Evolutionary conservation across 1,284 basidiomycete genomes (phyloP), one percentile per base, ranked within the genome.

Genomic region (Chalciporus piperatoides): DNA sequence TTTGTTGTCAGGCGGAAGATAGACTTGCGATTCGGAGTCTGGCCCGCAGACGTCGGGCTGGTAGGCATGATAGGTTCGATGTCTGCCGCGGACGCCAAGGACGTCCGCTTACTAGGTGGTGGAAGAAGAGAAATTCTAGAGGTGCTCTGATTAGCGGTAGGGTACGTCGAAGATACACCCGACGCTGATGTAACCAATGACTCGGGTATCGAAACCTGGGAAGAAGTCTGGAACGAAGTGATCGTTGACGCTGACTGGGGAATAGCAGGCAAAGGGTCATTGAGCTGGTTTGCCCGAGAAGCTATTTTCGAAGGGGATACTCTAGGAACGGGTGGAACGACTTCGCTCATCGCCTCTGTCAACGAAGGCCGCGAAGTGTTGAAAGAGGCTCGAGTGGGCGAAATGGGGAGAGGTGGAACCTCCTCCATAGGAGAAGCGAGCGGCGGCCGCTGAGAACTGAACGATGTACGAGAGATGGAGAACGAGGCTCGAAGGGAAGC

Each of bases 401-500:
- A 64, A 0, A 48, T 55, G 1, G 63, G 63, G n/a, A 65, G 45
- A 0, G 63, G 67, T 12, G 67, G 63, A 0, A 56, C 53, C 17
- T 68, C 61, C 28, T 59, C 63, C 2, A 40, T 41, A 0, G 59
- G 39, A 6, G 61, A 56, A 4, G 59, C 48, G 8, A 56, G 2
- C 0, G 57, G 38, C n/a, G 62, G 55, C 43, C 65, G 63, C 8
- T 62, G 62, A 0, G 65, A 65, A 23, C 45, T 57, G 25, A 65
- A 65, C 2, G 63, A 68, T 0, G 67, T 41, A 6, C 67, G 58
- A 12, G 67, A 68, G 4, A 65, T 19, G n/a, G 63, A 68, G 7
- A 68, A 68, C 1, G 63, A 65, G 0, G 54, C 54, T 9, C 63
- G 53, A 6, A 68, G 49, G 19, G 67, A 69, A 3, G 64, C 63